phyloP scores from a whole-genome alignment of 129 eudicot genomes.

The Flaveria bidentis region DNA sequence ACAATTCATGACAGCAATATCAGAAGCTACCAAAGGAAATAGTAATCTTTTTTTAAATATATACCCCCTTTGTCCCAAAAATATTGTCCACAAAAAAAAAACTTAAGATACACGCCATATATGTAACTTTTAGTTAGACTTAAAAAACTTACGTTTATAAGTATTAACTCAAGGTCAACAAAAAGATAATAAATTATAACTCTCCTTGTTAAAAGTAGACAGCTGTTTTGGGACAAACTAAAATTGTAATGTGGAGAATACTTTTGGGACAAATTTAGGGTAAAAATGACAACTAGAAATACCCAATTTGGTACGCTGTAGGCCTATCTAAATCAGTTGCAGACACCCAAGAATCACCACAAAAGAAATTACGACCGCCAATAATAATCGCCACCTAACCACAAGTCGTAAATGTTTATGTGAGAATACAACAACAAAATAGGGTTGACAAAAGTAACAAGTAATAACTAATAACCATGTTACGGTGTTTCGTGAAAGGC shows the following conservation, averaged over 20 bases:
- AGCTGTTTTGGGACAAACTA: not conserved
- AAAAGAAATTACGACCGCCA: constrained; percentile 50
- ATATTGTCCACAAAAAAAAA: not conserved
- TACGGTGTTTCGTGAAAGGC: not conserved
- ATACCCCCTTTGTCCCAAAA: not conserved
- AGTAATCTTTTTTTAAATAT: not conserved
- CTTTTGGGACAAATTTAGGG: not conserved
- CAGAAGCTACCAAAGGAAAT: not conserved
- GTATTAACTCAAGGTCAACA: not conserved
- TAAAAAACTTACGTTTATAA: not conserved
- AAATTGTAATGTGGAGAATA: not conserved
- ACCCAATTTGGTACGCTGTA: constrained; percentile 51
- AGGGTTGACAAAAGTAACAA: not conserved
- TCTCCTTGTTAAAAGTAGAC: not conserved
- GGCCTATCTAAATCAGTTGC: constrained; percentile 49
- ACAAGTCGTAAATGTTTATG: constrained; percentile 1
- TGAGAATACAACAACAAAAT: not conserved
- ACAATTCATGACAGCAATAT: not conserved
- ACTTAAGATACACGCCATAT: not conserved
- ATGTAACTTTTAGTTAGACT: not conserved
- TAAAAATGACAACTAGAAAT: constrained; percentile 11
- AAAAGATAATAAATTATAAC: not conserved
- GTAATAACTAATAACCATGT: not conserved
- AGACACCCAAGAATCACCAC: constrained; percentile 51
- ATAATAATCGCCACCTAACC: constrained; percentile 46